Evolutionary conservation across 2,329 filamentous ascomycete genomes (phyloP).

Genomic region (Macrophomina phaseolina): DNA sequence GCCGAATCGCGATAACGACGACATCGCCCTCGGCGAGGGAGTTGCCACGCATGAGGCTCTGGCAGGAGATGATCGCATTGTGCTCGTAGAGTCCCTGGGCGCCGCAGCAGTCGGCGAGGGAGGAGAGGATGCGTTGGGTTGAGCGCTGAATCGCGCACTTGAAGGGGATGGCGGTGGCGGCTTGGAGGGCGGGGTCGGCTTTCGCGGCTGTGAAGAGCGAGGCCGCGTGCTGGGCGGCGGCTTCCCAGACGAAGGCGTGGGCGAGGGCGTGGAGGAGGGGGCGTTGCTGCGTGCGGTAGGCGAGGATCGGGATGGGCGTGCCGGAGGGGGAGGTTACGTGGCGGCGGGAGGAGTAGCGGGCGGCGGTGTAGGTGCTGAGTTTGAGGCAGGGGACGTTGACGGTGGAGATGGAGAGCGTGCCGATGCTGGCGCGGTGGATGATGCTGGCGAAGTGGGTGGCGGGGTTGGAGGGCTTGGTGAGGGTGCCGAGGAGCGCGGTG

Average conservation of each 20-base stretch:
- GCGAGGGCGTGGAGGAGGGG: neutral
- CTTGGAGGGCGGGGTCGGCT: neutral
- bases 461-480: conserved; percentile 29
- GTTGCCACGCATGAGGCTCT: conserved; percentile 18
- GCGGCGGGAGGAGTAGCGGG: neutral
- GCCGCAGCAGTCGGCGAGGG: conserved; percentile 6
- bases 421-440: conserved; percentile 20
- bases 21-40: conserved; percentile 11
- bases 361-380: conserved; percentile 13
- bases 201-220: neutral
- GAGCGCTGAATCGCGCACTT: neutral
- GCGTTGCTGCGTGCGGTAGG: neutral
- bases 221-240: neutral
- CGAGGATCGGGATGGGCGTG: neutral
- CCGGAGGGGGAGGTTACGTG: neutral
- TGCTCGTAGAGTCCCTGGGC: conserved; percentile 18
- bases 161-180: conserved; percentile 2
- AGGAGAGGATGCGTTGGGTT: neutral
- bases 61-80: conserved; percentile 1
- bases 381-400: conserved; percentile 24
- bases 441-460: conserved; percentile 36
- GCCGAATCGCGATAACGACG: conserved; percentile 5
- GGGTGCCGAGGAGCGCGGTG: conserved; percentile 38
- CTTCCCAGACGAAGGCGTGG: conserved; percentile 4
- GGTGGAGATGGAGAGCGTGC: conserved; percentile 22